Evolutionary conservation across 2,329 filamentous ascomycete genomes (phyloP).

Genomic region (Aspergillus pseudonomiae): DNA sequence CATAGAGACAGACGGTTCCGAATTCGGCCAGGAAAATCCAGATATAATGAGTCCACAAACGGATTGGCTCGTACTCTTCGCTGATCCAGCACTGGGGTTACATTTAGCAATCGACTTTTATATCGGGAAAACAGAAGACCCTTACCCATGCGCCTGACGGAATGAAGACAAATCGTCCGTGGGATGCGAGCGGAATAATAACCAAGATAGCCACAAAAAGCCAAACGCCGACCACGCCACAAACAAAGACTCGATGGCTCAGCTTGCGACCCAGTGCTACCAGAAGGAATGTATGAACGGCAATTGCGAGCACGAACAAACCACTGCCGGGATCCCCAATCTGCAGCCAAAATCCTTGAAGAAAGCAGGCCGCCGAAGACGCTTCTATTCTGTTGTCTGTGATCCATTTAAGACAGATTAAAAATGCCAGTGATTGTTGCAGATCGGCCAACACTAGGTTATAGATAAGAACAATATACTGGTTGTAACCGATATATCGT

Average conservation of each 20-base stretch:
- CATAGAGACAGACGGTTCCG: conserved; percentile 54
- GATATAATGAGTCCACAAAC: conserved; percentile 57
- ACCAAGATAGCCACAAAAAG: conserved; percentile 49
- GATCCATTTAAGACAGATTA: conserved; percentile 54
- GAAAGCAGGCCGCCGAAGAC: conserved; percentile 50
- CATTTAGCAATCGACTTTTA: conserved; percentile 6
- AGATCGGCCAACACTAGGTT: conserved; percentile 57
- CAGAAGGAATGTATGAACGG: conserved; percentile 56
- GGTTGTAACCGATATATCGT: conserved; percentile 57
- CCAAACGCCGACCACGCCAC: conserved; percentile 51
- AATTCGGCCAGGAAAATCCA: conserved; percentile 61
- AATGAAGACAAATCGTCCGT: conserved; percentile 49
- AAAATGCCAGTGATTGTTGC: conserved; percentile 55
- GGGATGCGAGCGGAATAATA: conserved; percentile 48
- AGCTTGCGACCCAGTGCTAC: conserved; percentile 53
- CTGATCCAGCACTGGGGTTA: conserved; percentile 39
- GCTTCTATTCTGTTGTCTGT: conserved; percentile 47
- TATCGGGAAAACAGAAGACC: background rate
- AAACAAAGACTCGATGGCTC: conserved; percentile 49
- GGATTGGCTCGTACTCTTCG: conserved; percentile 46
- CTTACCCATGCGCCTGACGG: conserved; percentile 54
- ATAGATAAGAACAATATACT: conserved; percentile 58
- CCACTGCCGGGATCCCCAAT: conserved; percentile 56
- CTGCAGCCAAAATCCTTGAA: conserved; percentile 56
- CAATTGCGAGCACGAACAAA: conserved; percentile 58